A percentile compares a stretch with the other conserved stretches of the same genome.
Evolutionary conservation across 202 grass and related monocot species (phyloP).

Genomic region (Musa balbisiana): DNA sequence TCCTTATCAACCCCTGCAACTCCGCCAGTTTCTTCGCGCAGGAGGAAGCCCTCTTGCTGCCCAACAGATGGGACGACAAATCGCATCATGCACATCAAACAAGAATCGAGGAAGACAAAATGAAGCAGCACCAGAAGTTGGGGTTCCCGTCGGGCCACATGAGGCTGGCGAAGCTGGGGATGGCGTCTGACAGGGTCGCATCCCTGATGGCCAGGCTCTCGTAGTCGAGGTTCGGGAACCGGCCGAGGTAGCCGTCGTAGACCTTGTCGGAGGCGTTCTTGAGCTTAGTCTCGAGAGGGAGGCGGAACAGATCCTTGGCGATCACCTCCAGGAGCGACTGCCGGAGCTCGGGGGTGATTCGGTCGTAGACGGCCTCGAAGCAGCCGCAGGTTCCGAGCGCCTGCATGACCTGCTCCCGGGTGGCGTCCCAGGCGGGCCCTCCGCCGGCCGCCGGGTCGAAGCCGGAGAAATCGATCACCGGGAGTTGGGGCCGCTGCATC

Average conservation of each 20-base stretch:
- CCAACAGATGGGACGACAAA: neutral
- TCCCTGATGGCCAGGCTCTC: conserved; percentile 63
- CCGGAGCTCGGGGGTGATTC: conserved; percentile 25
- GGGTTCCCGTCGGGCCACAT: conserved; percentile 44
- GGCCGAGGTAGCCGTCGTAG: conserved; percentile 62
- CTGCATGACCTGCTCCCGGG: conserved; percentile 36
- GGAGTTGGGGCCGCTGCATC: conserved; percentile 1
- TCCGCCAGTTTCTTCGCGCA: conserved; percentile 27
- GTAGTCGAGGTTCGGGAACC: conserved; percentile 36
- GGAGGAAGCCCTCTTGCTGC: conserved; percentile 32
- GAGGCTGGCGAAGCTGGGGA: conserved; percentile 38
- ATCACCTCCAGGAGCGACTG: conserved; percentile 32
- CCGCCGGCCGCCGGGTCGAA: conserved; percentile 21
- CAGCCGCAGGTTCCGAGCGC: conserved; percentile 43
- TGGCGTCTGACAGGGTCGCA: neutral
- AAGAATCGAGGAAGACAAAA: too few species aligned
- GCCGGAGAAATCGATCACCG: conserved; percentile 47
- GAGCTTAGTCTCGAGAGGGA: conserved; percentile 44
- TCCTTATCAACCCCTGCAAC: conserved; percentile 44
- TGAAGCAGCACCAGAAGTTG: conserved; percentile 33
- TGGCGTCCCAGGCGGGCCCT: conserved; percentile 28
- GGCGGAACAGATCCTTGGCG: conserved; percentile 49
- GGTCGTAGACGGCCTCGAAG: conserved; percentile 62
- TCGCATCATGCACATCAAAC: too few species aligned
- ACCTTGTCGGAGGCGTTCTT: conserved; percentile 45